phyloP scores from a whole-genome alignment of 1,284 basidiomycete species.

The Tremellales sp. region DNA sequence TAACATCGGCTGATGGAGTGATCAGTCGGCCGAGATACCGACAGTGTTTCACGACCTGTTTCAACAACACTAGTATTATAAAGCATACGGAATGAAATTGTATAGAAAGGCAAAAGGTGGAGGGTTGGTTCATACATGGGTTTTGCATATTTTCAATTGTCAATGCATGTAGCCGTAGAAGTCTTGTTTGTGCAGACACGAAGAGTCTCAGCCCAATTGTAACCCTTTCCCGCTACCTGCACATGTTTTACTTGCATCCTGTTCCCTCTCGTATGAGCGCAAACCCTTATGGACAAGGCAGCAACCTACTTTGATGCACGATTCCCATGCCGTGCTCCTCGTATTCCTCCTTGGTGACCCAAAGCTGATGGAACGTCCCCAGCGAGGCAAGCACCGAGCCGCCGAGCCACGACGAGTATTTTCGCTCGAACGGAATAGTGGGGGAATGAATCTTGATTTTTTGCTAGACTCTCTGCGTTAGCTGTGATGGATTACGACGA shows the following conservation, averaged over 20 bases:
- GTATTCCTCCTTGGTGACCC: conserved; percentile 91
- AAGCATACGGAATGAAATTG: too few relatives aligned
- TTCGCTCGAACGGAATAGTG: conserved; percentile 79
- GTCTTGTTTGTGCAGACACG: too few relatives aligned
- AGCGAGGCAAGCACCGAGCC: conserved; percentile 87
- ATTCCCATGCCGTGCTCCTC: conserved; percentile 56
- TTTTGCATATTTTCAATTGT: too few relatives aligned
- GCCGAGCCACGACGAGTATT: conserved; percentile 88
- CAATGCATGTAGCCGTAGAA: too few relatives aligned
- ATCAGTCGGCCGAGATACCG: conserved; percentile 45
- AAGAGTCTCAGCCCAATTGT: too few relatives aligned
- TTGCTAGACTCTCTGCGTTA: conserved; percentile 28
- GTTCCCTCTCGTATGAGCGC: background rate
- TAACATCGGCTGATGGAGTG: background rate
- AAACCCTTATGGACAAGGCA: too few relatives aligned
- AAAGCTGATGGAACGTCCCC: conserved; percentile 93
- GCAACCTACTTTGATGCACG: conserved; percentile 45
- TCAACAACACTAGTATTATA: too few relatives aligned
- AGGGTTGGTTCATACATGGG: too few relatives aligned
- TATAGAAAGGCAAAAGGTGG: too few relatives aligned
- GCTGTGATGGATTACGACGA: background rate
- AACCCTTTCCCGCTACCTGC: too few relatives aligned
- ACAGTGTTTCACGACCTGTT: conserved; percentile 46
- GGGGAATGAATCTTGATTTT: conserved; percentile 80
- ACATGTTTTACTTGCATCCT: conserved; percentile 16